Evolutionary conservation across 139 green algal species (phyloP).

Genomic region (Penium margaritaceum): DNA sequence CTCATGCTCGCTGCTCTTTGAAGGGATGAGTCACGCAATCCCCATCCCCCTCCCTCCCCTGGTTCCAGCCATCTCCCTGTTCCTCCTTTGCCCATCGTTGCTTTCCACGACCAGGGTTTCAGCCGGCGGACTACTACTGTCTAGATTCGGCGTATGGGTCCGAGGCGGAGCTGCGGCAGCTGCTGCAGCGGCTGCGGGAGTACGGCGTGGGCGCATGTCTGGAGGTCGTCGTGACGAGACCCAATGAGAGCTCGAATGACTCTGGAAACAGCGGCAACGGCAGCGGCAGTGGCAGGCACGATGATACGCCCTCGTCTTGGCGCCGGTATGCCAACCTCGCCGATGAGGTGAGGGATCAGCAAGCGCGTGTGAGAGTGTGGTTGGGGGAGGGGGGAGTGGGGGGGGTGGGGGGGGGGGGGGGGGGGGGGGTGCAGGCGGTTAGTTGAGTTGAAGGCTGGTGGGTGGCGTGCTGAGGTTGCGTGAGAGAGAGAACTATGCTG

Average conservation of each 20-base stretch:
- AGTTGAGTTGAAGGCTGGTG: no score
- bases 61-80: background rate
- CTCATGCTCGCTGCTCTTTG: background rate
- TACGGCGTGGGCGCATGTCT: slow-evolving; percentile 23
- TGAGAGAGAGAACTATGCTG: no score
- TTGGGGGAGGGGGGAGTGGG: background rate
- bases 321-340: no score
- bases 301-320: no score
- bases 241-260: background rate
- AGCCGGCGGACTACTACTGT: slow-evolving; percentile 47
- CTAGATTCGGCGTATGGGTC: slow-evolving; percentile 48
- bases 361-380: background rate
- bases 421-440: no score
- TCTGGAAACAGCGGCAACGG: background rate
- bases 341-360: no score
- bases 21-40: background rate
- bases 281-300: background rate
- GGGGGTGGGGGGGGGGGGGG: background rate
- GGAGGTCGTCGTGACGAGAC: slow-evolving; percentile 52
- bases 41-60: background rate
- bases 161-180: slow-evolving; percentile 28
- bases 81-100: no score
- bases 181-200: slow-evolving; percentile 30
- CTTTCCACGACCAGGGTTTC: slow-evolving; percentile 49
- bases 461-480: no score